Evolutionary conservation across 2,329 filamentous ascomycete species (phyloP), one percentile per base, ranked within the genome.

Genomic region (Bipolaris zeicola): DNA sequence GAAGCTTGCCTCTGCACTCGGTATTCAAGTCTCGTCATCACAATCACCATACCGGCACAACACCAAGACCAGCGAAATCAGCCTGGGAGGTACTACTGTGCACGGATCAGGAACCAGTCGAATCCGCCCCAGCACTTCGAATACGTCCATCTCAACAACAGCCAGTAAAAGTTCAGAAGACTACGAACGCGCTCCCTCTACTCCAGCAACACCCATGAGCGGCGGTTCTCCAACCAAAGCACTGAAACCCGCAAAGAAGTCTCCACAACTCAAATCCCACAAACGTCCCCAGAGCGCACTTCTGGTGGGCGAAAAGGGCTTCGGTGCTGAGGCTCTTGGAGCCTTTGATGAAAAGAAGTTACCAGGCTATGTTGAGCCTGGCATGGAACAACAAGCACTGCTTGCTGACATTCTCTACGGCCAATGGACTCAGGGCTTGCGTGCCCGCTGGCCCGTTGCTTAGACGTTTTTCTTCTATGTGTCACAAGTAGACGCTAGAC

Each of bases 301-400:
- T 31, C 63, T 68, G 11, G 45, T 74, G 69, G 47, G 84, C 83
- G 64, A 74, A 62, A 81, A 82, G 61, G 24, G 54, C 3, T 64
- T 62, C 37, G 79, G 83, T 50, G 71, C 83, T 1, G 77, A 78
- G 44, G 58, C 55, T 24, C 52, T 67, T 22, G 55, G 52, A 10
- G 58, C 55, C 2, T 54, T 77, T 5, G 74, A 79, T 59, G 80
- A 80, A 66, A 80, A 78, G 69, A 82, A 83, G 64, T 76, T 87
- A 63, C 86, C 85, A 1, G 87, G 84, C 10, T 81, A 85, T 61
- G 74, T 80, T 45, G 78, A 83, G 54, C 84, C 87, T 1, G 94
- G 92, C 2, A 94, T 97, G 91, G 93, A 97, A 76, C 94, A 97
- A 77, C 90, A 89, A 63, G 91, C 92, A 71, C 87, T 96, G 72